These are phyloP conservation scores for Amphirosellinia nigrospora DNA, from an alignment of 495 filamentous ascomycete genomes.

Conservation along the genomic window DNA sequence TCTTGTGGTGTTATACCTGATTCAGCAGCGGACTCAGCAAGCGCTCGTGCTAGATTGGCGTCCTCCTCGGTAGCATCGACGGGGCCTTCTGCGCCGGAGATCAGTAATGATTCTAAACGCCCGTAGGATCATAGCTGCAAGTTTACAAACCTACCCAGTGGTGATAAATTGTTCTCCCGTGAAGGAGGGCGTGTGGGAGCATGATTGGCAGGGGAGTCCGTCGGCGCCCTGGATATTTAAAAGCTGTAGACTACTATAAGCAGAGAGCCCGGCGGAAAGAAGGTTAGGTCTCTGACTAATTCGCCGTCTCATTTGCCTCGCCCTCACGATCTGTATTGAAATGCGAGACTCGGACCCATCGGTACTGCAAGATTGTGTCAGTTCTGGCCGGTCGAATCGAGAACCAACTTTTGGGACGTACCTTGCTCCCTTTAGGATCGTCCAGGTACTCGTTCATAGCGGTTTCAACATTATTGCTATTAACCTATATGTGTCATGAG, in stretches of 20 bases:
- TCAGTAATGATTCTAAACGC: conserved; percentile 31
- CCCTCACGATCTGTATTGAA: conserved; percentile 56
- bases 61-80: conserved; percentile 59
- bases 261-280: background rate
- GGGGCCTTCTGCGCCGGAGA: conserved; percentile 43
- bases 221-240: conserved; percentile 64
- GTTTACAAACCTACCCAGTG: conserved; percentile 50
- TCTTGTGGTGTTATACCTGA: conserved; percentile 51
- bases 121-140: conserved; percentile 40
- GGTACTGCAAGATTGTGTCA: conserved; percentile 44
- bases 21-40: conserved; percentile 45
- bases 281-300: conserved; percentile 36
- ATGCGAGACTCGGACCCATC: conserved; percentile 54
- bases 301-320: conserved; percentile 33
- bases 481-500: conserved; percentile 37
- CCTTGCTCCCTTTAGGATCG: conserved; percentile 42
- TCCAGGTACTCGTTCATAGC: conserved; percentile 56
- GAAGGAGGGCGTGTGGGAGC: conserved; percentile 75
- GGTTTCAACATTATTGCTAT: conserved; percentile 49
- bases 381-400: conserved; percentile 1
- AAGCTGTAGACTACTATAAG: conserved; percentile 49
- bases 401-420: conserved; percentile 27
- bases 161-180: conserved; percentile 60
- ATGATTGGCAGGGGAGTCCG: conserved; percentile 44
- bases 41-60: conserved; percentile 57